A percentile compares a stretch with the other conserved stretches of the same genome.
These are phyloP conservation scores for Cotoneaster glaucophyllus DNA, from an alignment of 306 rosid genomes.

Conservation along the genomic window DNA sequence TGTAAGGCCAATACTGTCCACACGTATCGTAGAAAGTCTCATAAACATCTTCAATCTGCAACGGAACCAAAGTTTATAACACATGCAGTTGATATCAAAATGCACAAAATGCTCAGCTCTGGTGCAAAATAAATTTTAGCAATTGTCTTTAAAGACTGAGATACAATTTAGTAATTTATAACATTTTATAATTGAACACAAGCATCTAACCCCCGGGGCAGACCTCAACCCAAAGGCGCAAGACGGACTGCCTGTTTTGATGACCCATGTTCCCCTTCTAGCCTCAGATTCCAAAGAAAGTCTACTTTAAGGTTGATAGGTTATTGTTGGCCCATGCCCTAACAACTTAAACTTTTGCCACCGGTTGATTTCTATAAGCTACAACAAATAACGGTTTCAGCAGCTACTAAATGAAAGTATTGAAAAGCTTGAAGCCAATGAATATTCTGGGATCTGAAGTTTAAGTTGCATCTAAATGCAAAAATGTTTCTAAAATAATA, in stretches of 20 bases:
- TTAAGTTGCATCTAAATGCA: not conserved
- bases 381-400: not conserved
- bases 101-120: not conserved
- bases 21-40: conserved; percentile 68
- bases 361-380: not conserved
- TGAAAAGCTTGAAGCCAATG: no score
- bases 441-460: not conserved
- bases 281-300: not conserved
- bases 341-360: not conserved
- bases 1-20: conserved; percentile 84
- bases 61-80: not conserved
- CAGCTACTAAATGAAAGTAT: no score
- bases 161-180: no score
- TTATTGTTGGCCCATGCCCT: not conserved
- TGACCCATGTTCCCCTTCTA: not conserved
- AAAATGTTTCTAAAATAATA: not conserved
- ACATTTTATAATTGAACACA: not conserved
- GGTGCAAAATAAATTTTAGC: not conserved
- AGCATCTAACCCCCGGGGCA: not conserved
- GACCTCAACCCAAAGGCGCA: not conserved
- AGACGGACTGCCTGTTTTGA: not conserved
- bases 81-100: not conserved
- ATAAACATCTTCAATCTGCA: conserved; percentile 84
- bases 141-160: not conserved
- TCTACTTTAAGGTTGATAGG: not conserved